Base-by-base conservation (phyloP, 352 stramenopile genomes). In the Plasmopara muralis region DNA sequence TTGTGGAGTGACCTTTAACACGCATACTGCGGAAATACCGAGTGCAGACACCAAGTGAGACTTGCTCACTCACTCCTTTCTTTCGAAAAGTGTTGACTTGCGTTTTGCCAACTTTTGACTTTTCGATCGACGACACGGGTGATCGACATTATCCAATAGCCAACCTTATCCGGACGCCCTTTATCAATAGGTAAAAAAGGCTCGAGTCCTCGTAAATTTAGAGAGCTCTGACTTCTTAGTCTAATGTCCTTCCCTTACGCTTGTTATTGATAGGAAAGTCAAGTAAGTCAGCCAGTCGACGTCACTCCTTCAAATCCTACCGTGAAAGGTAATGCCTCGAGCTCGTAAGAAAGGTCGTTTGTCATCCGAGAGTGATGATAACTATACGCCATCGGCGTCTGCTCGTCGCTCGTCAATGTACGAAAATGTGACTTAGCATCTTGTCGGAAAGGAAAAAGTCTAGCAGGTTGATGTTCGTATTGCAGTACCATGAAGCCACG, bases 391-490 rank as follows among this genome's bases (percentile, higher is more conserved):
- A 50, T 43, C 64, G 14, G 52, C 55, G 46, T 64, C 60, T 6
- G 56, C 43, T 52, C 60, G 64, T 34, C 55, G 60, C n/a, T 50
- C 52, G 52, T 47, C 55, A 66, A 60, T 66, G 64, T 72, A 70
- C 25, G 16, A 34, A 53, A 50, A 25, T 43, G 7, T 30, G 16
- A 38, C 34, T 60, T n/a, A 18, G 45, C 18, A 40, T 43, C 9
- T 2, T 50, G 50, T 25, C 20, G 20, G 20, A 25, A 25, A 25
- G 20, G 20, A 25, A 25, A n/a, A 25, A 25, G 20, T 25, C 1
- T 25, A 25, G n/a, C 20, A 25, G 1, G 20, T 25, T 25, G 20
- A 25, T 25, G 1, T 25, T 25, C 20, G 42, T 10, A 49, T 9
- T 62, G 10, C 37, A 73, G 60, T 41, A 67, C 47, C n/a, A 41